phyloP scores from a whole-genome alignment of 192 early-diverging fungal species.

The Phlyctochytrium planicorne region DNA sequence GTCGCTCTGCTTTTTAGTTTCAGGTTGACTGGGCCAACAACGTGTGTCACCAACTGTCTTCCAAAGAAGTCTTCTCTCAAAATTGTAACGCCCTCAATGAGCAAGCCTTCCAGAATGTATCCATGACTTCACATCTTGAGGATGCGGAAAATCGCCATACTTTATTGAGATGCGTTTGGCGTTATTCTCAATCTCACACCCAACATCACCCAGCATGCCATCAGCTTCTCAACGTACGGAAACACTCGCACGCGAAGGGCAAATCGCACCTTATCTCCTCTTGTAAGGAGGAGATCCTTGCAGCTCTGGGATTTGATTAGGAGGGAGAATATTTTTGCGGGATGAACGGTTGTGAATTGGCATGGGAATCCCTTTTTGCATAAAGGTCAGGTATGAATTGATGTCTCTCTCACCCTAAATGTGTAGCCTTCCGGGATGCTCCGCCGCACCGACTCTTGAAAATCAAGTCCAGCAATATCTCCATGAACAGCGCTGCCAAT shows the following conservation, averaged over 20 bases:
- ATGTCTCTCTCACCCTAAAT: slow-evolving; percentile 20
- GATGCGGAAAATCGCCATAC: too few species aligned
- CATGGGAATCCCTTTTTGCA: slow-evolving; percentile 29
- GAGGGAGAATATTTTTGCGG: slow-evolving; percentile 27
- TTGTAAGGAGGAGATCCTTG: slow-evolving; percentile 33
- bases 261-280: slow-evolving; percentile 41
- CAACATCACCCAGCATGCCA: slow-evolving; percentile 47
- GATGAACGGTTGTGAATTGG: slow-evolving; percentile 30
- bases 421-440: slow-evolving; percentile 33
- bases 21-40: too few species aligned
- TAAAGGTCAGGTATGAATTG: neutral
- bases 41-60: too few species aligned
- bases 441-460: slow-evolving; percentile 24
- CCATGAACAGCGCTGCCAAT: neutral
- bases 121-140: too few species aligned
- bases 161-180: too few species aligned
- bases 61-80: too few species aligned
- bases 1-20: too few species aligned
- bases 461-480: slow-evolving; percentile 13
- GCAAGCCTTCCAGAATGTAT: too few species aligned
- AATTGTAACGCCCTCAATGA: too few species aligned
- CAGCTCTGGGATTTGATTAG: slow-evolving; percentile 26
- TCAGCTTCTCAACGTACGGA: slow-evolving; percentile 28
- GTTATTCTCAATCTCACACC: slow-evolving; percentile 29
- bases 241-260: slow-evolving; percentile 35